phyloP scores from a whole-genome alignment of 1,284 basidiomycete genomes.

The Quambalaria eucalypti region DNA sequence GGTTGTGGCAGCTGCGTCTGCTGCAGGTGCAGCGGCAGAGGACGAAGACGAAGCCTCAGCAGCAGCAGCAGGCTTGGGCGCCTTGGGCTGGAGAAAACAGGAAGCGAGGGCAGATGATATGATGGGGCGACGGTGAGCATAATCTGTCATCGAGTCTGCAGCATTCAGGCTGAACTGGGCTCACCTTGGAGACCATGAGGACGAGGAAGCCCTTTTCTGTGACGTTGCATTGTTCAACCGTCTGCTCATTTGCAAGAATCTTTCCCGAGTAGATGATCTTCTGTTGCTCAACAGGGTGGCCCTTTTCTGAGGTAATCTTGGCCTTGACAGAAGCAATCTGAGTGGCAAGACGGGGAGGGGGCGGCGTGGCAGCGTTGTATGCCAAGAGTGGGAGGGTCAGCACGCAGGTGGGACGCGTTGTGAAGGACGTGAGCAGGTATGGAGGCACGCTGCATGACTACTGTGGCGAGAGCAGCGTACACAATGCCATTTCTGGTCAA shows the following conservation, averaged over 20 bases:
- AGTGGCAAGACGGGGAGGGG: not conserved
- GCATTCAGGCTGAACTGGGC: conserved; percentile 10
- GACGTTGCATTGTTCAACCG: conserved; percentile 76
- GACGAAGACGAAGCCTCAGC: conserved; percentile 15
- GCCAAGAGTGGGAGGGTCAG: not conserved
- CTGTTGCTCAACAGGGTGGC: conserved; percentile 64
- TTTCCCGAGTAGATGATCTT: conserved; percentile 97
- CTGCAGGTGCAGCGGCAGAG: conserved; percentile 46
- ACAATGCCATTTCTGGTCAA: not conserved
- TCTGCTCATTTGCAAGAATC: conserved; percentile 80
- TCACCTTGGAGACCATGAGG: conserved; percentile 91
- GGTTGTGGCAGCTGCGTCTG: conserved; percentile 35
- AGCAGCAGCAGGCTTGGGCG: conserved; percentile 24
- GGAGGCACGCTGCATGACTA: not conserved
- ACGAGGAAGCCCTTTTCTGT: conserved; percentile 99
- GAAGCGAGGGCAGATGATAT: not conserved
- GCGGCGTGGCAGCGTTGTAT: not conserved
- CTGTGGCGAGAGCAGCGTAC: not conserved
- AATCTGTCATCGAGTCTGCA: not conserved
- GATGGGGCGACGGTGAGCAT: not conserved
- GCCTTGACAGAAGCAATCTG: conserved; percentile 65
- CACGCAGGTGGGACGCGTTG: not conserved
- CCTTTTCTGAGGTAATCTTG: conserved; percentile 71
- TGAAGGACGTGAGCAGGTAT: too few species aligned
- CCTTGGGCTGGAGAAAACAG: conserved; percentile 22